Conservation (phyloP, 768 basidiomycete genomes). For the Galerina marginata region DNA sequence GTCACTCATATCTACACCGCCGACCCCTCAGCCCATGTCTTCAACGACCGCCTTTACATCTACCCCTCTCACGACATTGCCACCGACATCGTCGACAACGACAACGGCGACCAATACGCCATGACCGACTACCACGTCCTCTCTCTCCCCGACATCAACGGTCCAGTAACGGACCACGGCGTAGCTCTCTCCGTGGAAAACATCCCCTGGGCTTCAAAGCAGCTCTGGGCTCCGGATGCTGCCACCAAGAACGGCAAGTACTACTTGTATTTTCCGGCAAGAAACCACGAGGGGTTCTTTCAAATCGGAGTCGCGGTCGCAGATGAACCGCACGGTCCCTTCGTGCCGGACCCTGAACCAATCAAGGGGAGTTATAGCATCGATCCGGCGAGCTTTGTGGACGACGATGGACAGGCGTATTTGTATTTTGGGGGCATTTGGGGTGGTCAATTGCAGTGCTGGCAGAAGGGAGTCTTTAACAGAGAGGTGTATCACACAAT, state of each 20-base stretch:
- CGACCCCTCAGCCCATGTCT: conserved; percentile 29
- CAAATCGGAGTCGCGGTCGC: conserved; percentile 28
- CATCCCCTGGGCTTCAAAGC: conserved; percentile 28
- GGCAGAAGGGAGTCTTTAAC: conserved; percentile 17
- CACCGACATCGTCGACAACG: conserved; percentile 27
- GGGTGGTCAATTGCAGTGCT: conserved; percentile 30
- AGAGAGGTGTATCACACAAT: conserved; percentile 14
- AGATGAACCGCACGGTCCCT: conserved; percentile 22
- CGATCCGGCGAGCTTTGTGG: conserved; percentile 29
- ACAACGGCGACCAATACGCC: conserved; percentile 30
- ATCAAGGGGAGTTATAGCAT: conserved; percentile 27
- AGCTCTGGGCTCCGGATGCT: conserved; percentile 29
- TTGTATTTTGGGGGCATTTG: conserved; percentile 28
- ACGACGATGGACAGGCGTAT: conserved; percentile 27
- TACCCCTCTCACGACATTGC: conserved; percentile 29
- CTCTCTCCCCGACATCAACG: conserved; percentile 21
- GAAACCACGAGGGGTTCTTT: conserved; percentile 26
- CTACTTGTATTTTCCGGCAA: conserved; percentile 28
- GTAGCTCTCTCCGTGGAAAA: conserved; percentile 22
- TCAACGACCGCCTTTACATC: conserved; percentile 26
- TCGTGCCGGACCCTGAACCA: conserved; percentile 24
- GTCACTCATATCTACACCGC: conserved; percentile 29
- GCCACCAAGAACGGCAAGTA: conserved; percentile 29
- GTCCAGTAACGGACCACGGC: conserved; percentile 26
- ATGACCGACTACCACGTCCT: conserved; percentile 30